Evolutionary conservation across 345 rosid species (phyloP).

Genomic region (Erysimum cheiranthoides): DNA sequence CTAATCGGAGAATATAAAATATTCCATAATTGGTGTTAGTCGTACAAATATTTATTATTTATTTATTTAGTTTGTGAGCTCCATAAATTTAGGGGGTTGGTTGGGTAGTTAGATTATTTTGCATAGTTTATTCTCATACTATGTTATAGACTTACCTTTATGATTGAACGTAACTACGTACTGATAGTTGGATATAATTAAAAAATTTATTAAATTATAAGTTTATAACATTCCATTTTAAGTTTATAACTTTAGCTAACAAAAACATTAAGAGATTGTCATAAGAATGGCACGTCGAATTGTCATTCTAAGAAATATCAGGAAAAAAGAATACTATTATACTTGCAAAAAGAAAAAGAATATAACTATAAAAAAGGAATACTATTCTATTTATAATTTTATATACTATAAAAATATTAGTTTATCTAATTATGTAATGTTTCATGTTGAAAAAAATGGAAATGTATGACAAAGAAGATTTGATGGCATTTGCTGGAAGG

Average conservation of each 20-base stretch:
- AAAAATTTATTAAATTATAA: neutral
- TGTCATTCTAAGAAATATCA: neutral
- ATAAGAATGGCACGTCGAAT: constrained; percentile 8
- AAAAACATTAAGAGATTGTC: constrained; percentile 15
- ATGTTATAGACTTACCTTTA: constrained; percentile 27
- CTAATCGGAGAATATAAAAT: constrained; percentile 26
- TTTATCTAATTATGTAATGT: neutral
- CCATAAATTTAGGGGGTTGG: constrained; percentile 46
- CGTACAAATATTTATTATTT: neutral
- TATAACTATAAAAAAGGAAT: too few species aligned
- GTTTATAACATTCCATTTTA: too few species aligned
- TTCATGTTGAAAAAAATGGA: neutral
- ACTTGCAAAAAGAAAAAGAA: neutral
- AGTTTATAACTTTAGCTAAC: neutral
- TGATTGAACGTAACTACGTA: constrained; percentile 31
- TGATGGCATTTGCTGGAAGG: constrained; percentile 45
- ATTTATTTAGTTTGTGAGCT: constrained; percentile 30
- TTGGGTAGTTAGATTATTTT: constrained; percentile 34
- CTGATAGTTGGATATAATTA: neutral
- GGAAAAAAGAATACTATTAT: neutral
- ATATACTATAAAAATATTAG: neutral
- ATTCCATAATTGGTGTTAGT: constrained; percentile 15
- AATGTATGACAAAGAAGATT: constrained; percentile 31
- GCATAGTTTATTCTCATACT: constrained; percentile 16
- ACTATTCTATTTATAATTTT: too few species aligned